A percentile compares a stretch with the other conserved stretches of the same genome.
These are phyloP conservation scores for Porcisia hertigi DNA, from an alignment of 208 protist species.

Conservation along the genomic window DNA sequence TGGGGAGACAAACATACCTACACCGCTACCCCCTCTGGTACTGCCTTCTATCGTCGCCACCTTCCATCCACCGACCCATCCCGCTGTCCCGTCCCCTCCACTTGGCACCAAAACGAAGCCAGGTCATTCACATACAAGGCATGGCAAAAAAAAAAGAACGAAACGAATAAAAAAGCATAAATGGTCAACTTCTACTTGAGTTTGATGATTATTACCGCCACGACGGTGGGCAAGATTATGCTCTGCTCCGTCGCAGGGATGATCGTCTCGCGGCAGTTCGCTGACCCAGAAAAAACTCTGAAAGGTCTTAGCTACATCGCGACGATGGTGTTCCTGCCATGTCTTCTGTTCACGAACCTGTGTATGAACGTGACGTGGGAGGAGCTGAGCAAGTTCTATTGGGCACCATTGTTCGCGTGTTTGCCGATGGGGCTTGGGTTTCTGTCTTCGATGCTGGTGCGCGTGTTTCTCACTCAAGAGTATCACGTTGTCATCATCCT, in stretches of 20 bases:
- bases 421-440: constrained; percentile 50
- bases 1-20: no score
- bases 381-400: constrained; percentile 52
- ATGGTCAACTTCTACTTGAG: constrained; percentile 43
- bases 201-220: constrained; percentile 51
- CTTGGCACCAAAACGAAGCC: no score
- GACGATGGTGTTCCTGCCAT: constrained; percentile 66
- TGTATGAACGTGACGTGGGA: constrained; percentile 65
- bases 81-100: no score
- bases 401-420: constrained; percentile 53
- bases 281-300: constrained; percentile 30
- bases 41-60: no score
- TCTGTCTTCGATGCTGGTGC: constrained; percentile 24
- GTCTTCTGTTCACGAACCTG: constrained; percentile 69
- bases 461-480: constrained; percentile 31
- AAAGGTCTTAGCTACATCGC: constrained; percentile 66
- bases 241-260: constrained; percentile 56
- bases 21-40: not conserved
- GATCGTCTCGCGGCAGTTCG: constrained; percentile 49
- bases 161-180: not conserved
- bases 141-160: not conserved
- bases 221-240: constrained; percentile 69
- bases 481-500: constrained; percentile 62
- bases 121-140: no score
- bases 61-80: no score